phyloP scores from a whole-genome alignment of 176 grass and related monocot species.

The Avena atlantica region DNA sequence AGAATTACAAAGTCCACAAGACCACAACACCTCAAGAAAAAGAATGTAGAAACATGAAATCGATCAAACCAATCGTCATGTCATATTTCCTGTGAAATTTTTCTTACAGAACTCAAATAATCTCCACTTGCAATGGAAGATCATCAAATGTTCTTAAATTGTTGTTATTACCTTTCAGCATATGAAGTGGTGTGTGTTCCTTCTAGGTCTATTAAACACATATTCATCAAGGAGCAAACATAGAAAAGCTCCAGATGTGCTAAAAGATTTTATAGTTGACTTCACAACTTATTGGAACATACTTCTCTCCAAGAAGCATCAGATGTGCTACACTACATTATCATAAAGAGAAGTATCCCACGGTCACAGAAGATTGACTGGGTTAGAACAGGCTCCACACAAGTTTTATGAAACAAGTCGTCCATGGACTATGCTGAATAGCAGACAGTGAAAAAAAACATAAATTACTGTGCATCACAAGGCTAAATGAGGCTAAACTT shows the following conservation, averaged over 20 bases:
- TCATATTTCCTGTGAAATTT: neutral
- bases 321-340: neutral
- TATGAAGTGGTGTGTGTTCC: neutral
- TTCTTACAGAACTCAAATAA: neutral
- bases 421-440: neutral
- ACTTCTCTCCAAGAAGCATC: neutral
- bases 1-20: neutral
- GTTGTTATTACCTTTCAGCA: neutral
- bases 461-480: neutral
- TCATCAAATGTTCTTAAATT: neutral
- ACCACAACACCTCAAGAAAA: neutral
- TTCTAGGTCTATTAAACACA: neutral
- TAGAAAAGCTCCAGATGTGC: neutral
- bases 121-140: neutral
- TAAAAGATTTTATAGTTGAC: neutral
- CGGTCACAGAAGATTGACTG: neutral
- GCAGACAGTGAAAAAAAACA: neutral
- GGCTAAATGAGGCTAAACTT: neutral
- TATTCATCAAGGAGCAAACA: neutral
- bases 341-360: neutral
- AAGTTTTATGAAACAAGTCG: neutral
- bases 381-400: neutral
- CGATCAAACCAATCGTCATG: neutral
- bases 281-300: neutral
- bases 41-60: neutral